These are phyloP conservation scores for Syzygium aromaticum DNA, from an alignment of 345 rosid species.

Conservation along the genomic window DNA sequence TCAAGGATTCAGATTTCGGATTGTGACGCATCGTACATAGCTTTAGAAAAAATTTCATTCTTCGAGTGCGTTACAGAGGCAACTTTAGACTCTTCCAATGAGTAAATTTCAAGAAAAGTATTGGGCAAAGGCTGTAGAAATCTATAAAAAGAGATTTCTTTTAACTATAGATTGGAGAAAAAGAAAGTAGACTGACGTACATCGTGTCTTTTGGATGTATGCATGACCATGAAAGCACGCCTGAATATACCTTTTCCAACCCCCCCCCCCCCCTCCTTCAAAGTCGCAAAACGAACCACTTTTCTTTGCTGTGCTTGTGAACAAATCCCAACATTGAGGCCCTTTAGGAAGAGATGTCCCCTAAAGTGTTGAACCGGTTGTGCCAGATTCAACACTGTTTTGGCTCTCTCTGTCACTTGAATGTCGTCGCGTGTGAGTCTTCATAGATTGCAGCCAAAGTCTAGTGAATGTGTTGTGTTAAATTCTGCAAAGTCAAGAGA, in stretches of 20 bases:
- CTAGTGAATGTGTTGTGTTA: neutral
- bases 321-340: neutral
- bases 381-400: neutral
- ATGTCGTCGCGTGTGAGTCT: neutral
- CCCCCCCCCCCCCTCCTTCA: neutral
- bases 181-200: neutral
- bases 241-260: neutral
- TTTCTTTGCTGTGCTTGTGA: neutral
- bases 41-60: neutral
- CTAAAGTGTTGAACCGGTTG: neutral
- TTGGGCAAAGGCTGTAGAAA: neutral
- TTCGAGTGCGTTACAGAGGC: neutral
- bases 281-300: neutral
- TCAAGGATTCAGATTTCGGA: neutral
- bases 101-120: neutral
- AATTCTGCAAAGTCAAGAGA: neutral
- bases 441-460: neutral
- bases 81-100: neutral
- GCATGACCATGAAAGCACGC: slow-evolving; percentile 19
- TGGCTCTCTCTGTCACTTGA: neutral
- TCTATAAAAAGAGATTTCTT: neutral
- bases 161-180: neutral
- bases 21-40: neutral
- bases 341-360: neutral
- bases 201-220: slow-evolving; percentile 4